phyloP scores from a whole-genome alignment of 495 filamentous ascomycete genomes.

The Staphylotrichum tortipilum region DNA sequence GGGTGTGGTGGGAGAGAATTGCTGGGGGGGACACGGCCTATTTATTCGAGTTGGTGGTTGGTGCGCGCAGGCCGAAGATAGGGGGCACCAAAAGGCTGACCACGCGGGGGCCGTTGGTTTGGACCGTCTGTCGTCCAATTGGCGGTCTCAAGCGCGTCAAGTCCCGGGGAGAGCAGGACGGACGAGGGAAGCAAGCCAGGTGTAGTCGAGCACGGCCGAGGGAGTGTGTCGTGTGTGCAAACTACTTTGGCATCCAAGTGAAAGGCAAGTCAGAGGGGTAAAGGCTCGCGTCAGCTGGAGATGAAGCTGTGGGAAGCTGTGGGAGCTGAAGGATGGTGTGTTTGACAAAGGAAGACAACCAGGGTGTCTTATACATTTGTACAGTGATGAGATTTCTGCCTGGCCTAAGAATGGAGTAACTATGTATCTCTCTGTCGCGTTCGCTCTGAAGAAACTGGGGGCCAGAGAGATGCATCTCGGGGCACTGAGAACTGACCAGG shows the following conservation, averaged over 20 bases:
- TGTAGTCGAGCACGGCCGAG: constrained; percentile 17
- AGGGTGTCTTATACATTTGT: constrained; percentile 27
- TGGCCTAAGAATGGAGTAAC: constrained; percentile 28
- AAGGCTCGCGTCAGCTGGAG: constrained; percentile 2
- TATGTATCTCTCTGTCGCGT: constrained; percentile 14
- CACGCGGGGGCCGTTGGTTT: constrained; percentile 10
- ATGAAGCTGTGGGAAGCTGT: constrained; percentile 21
- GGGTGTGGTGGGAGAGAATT: constrained; percentile 5
- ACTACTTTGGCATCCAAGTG: constrained; percentile 3
- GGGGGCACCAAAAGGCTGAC: constrained; percentile 14
- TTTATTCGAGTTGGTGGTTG: constrained; percentile 17
- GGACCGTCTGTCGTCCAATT: constrained; percentile 23
- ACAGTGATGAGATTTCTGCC: constrained; percentile 23
- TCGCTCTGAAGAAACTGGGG: constrained; percentile 22
- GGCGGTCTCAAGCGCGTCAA: constrained; percentile 19
- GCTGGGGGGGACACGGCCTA: constrained; percentile 5
- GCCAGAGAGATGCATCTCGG: constrained; percentile 21
- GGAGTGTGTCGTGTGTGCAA: constrained; percentile 10
- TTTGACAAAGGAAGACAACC: constrained; percentile 23
- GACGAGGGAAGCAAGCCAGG: constrained; percentile 20
- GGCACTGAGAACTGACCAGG: constrained; percentile 9
- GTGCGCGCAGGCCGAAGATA: constrained; percentile 19
- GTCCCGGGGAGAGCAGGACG: constrained; percentile 7
- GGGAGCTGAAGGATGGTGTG: constrained; percentile 14
- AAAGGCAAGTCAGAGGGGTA: background rate